phyloP scores from a whole-genome alignment of 768 basidiomycete genomes.

The Cantharellus cinnabarinus region DNA sequence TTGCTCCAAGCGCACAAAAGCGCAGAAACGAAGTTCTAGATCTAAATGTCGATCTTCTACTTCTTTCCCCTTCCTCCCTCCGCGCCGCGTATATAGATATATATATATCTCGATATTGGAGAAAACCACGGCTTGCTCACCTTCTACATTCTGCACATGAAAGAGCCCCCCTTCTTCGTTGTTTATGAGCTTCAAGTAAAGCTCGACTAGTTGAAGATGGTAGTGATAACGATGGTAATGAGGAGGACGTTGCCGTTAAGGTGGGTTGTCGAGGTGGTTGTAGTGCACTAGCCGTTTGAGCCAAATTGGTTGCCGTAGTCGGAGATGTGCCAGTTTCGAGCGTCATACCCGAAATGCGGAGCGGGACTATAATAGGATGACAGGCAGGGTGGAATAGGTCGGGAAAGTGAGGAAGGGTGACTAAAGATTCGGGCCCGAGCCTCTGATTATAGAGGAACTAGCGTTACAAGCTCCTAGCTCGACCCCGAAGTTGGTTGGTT shows the following conservation, averaged over 20 bases:
- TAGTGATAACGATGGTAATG: not conserved
- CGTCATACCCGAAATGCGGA: not conserved
- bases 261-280: not conserved
- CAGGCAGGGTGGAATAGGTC: not conserved
- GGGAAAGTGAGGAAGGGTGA: not conserved
- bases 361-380: not conserved
- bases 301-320: not conserved
- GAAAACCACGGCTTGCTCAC: not conserved
- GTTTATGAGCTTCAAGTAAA: not conserved
- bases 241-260: no score
- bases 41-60: no score
- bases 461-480: no score
- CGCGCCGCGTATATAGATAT: not conserved
- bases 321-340: not conserved
- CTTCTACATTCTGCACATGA: slow-evolving; percentile 9
- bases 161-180: slow-evolving; percentile 2
- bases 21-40: no score
- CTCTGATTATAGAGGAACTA: no score
- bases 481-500: no score
- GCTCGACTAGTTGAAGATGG: not conserved
- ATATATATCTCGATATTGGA: not conserved
- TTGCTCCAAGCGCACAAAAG: no score
- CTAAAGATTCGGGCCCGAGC: no score
- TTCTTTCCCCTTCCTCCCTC: no score
- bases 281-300: not conserved